Conservation (phyloP, 768 basidiomycete species). For the Amanita rubescens region DNA sequence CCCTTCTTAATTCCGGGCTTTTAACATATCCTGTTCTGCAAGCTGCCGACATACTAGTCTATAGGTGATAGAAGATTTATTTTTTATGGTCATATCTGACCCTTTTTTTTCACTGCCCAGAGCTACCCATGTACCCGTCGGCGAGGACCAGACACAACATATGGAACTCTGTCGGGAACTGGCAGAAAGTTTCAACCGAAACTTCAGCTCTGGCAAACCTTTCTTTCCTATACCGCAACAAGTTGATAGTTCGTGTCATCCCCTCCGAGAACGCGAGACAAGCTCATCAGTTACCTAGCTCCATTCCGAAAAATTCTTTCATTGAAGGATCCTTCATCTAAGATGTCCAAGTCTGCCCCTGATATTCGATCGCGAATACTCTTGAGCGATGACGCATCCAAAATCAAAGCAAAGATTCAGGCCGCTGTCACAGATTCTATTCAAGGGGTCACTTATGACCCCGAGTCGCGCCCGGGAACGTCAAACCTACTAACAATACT, state of each 20-base stretch:
- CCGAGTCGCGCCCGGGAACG: slow-evolving; percentile 69
- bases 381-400: slow-evolving; percentile 61
- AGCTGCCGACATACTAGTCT: slow-evolving; percentile 86
- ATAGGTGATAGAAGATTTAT: slow-evolving; percentile 43
- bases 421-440: slow-evolving; percentile 82
- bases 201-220: slow-evolving; percentile 37
- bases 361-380: slow-evolving; percentile 76
- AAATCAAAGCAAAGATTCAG: slow-evolving; percentile 67
- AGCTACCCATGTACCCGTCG: slow-evolving; percentile 91
- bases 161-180: slow-evolving; percentile 83
- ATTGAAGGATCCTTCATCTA: slow-evolving; percentile 74
- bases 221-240: slow-evolving; percentile 70
- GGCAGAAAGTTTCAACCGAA: slow-evolving; percentile 75
- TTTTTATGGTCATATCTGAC: slow-evolving; percentile 11
- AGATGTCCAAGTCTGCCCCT: slow-evolving; percentile 94
- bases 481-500: slow-evolving; percentile 79
- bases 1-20: slow-evolving; percentile 73
- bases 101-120: slow-evolving; percentile 29
- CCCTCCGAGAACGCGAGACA: neutral
- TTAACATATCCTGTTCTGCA: slow-evolving; percentile 92
- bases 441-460: slow-evolving; percentile 72
- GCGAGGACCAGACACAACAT: slow-evolving; percentile 95
- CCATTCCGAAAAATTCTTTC: slow-evolving; percentile 79
- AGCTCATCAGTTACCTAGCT: slow-evolving; percentile 35
- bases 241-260: slow-evolving; percentile 56